These are phyloP conservation scores for Trichoderma erinaceum DNA, from an alignment of 495 filamentous ascomycete genomes.

Conservation along the genomic window DNA sequence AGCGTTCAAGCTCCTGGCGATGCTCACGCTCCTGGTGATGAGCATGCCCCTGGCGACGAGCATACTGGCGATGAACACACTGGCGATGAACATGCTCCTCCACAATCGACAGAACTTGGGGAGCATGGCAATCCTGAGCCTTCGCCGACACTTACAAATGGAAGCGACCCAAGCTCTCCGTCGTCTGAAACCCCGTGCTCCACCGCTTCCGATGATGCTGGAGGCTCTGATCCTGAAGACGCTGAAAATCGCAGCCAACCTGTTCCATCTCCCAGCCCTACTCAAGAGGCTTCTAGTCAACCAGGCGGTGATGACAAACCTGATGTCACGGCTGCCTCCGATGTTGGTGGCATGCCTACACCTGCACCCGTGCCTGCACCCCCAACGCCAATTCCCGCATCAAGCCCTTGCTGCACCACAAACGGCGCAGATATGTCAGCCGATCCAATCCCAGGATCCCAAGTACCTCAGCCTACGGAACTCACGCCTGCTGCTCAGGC, in stretches of 20 bases:
- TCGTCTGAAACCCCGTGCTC: background rate
- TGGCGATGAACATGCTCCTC: background rate
- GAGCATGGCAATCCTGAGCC: background rate
- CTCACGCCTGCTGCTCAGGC: background rate
- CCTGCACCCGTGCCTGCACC: background rate
- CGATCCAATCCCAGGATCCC: background rate
- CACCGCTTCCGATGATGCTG: background rate
- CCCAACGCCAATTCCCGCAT: background rate
- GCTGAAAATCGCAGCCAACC: background rate
- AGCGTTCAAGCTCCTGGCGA: background rate
- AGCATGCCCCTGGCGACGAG: too few species aligned
- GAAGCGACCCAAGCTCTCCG: background rate
- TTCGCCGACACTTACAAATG: background rate
- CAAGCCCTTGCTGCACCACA: background rate
- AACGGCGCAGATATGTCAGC: background rate
- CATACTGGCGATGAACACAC: too few species aligned
- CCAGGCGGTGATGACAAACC: background rate
- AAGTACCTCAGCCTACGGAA: background rate
- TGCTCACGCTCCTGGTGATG: too few species aligned
- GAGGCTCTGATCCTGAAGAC: background rate
- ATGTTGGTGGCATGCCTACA: background rate
- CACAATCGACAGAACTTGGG: background rate
- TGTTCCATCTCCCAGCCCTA: background rate
- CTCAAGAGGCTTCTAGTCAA: background rate
- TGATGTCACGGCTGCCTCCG: background rate